Conservation (phyloP, 345 rosid genomes). For the Rhodomyrtus tomentosa region DNA sequence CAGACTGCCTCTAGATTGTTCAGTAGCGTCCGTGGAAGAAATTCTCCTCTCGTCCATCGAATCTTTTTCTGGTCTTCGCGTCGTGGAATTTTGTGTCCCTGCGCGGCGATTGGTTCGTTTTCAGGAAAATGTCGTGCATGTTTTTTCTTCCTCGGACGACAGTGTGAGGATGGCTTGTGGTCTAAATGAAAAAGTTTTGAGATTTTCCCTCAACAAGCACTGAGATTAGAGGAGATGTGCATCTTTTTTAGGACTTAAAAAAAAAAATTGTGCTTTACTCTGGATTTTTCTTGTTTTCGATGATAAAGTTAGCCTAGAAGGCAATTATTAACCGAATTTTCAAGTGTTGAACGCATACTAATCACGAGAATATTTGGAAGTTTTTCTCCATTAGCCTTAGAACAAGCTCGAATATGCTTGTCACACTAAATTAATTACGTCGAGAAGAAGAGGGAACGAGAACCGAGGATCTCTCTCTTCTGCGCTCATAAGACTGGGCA, state of each 20-base stretch:
- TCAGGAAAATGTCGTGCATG: neutral
- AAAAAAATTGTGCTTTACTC: neutral
- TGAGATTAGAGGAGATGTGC: neutral
- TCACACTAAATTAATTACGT: neutral
- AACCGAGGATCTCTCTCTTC: neutral
- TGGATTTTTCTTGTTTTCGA: neutral
- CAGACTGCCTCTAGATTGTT: rapidly evolving
- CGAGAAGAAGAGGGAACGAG: neutral
- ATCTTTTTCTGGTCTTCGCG: neutral
- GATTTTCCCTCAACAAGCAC: neutral
- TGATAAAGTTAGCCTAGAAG: rapidly evolving
- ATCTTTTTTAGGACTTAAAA: neutral
- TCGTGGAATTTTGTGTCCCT: neutral
- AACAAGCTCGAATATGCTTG: neutral
- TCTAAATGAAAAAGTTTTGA: too few relatives aligned
- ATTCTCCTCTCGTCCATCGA: neutral
- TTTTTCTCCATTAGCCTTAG: neutral
- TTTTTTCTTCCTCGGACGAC: neutral
- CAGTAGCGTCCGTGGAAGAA: neutral
- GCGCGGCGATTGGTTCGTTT: neutral
- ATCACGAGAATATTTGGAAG: neutral
- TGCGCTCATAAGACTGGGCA: too few relatives aligned
- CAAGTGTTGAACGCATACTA: neutral
- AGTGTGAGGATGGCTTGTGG: neutral
- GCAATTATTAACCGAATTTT: neutral